Evolutionary conservation across 129 eudicot species (phyloP), one percentile per base, ranked within the genome.

Genomic region (Tagetes patula): DNA sequence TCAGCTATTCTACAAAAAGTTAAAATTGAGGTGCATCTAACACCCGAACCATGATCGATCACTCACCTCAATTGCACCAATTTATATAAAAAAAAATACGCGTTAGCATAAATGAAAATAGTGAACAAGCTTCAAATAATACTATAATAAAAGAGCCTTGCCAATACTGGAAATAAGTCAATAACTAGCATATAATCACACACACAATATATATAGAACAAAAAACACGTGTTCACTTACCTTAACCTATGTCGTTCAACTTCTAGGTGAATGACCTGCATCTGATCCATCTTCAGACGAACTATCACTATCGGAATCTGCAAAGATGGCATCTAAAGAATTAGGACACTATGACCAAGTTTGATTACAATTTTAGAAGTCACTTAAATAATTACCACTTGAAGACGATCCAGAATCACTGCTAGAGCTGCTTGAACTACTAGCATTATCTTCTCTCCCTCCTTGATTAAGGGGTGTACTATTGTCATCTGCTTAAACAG

Each of bases 371-470:
- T 0, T n/a, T 46, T 0, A 52, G 65, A 31, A 60, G 30, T 39
- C 40, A 73, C 61, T 14, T 27, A 38, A 53, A 46, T 12, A 65
- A 13, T 81, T 92, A 92, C 96, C 98, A 45, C 98, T 89, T 9
- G 98, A 87, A 60, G 95, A 85, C 45, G 98, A 89, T 54, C 91
- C 98, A 40, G 98, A 87, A 76, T 87, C 98, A 45, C 96, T 93
- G 79, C 95, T 89, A n/a, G 98, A 93, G 84, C 96, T 89, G 81
- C 95, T 93, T 50, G 98, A 93, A 77, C 95, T 93, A 77, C 86
- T 89, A 4, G 39, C 87, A 69, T 89, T 79, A 55, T 82, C 85
- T 33, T 71, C 82, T 65, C 76, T 85, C 74, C 81, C 88, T 31
- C 83, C 81, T 82, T 91, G 86, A 33, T 30, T 86, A 53, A 58